Base-by-base conservation (phyloP, 192 early-diverging fungal species). In the Backusella mclennaniae region DNA sequence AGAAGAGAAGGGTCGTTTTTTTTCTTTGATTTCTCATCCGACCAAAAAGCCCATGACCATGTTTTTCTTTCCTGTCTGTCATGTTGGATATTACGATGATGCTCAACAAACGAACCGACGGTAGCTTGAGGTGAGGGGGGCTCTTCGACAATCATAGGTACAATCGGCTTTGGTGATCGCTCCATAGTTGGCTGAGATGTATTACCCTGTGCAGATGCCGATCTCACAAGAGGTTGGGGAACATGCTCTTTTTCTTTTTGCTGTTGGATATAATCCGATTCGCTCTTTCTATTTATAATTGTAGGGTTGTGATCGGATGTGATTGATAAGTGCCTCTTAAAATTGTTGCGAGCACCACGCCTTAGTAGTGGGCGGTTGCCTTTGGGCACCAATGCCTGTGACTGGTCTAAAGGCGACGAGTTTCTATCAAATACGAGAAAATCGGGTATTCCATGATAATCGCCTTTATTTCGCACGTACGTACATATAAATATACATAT, bases 321-420 rank as follows among this genome's bases (percentile, higher is more conserved):
- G n/a, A 74, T 59, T 23, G 84, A 78, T 8, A 86, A 85, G 71
- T 89, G 87, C 38, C 87, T 73, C 21, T 86, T 86, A 42, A 89
- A 82, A 38, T 87, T 89, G 35, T 84, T 89, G 23, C 87, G 79
- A 5, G 87, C 87, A 12, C 83, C 82, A 67, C 85, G 69, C 44
- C 85, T 41, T 39, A 87, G 63, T 14, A 87, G 73, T 7, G 85
- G 81, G 6, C 82, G 59, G 6, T 81, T 84, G 0, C 81, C 79
- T 36, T 85, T 74, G 1, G 78, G 78, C 39, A 85, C 81, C 1
- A 89, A 69, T 35, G 81, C 78, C n/a, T 76, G 77, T n/a, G 84
- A 85, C n/a, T 81, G 79, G 12, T 76, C 82, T 66, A 83, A 71
- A 17, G 79, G 69, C 21, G 87, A 77, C 41, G 85, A 87, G 42